These are phyloP conservation scores for Epichloe baconii DNA, from an alignment of 2,329 filamentous ascomycete species.

Conservation along the genomic window DNA sequence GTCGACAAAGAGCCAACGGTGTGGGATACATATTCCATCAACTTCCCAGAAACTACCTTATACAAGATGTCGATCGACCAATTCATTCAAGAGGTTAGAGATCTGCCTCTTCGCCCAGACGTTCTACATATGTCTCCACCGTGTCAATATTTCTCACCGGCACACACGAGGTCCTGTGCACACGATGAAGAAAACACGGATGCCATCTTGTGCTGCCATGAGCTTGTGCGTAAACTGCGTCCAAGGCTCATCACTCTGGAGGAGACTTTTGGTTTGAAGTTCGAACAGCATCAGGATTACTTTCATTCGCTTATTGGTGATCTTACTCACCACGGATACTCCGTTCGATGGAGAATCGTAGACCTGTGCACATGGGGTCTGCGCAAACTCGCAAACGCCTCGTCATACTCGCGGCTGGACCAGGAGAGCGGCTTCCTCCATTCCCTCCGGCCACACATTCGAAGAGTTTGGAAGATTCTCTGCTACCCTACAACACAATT, in stretches of 20 bases:
- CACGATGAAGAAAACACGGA: constrained; percentile 60
- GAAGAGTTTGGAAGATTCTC: constrained; percentile 19
- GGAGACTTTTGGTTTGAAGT: constrained; percentile 58
- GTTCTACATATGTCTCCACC: constrained; percentile 65
- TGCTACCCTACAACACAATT: constrained; percentile 31
- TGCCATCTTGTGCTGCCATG: constrained; percentile 37
- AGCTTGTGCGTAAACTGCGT: constrained; percentile 41
- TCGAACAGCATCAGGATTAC: constrained; percentile 36
- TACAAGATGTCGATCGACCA: constrained; percentile 33
- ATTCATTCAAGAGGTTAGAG: constrained; percentile 28
- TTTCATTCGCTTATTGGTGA: constrained; percentile 49
- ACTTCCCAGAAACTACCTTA: constrained; percentile 41
- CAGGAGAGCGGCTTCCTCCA: constrained; percentile 55
- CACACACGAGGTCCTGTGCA: constrained; percentile 53
- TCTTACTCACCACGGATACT: constrained; percentile 54
- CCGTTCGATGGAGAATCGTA: constrained; percentile 54
- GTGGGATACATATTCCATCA: constrained; percentile 41
- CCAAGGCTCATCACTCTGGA: constrained; percentile 67
- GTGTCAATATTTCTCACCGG: constrained; percentile 63
- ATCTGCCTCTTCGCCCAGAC: constrained; percentile 35
- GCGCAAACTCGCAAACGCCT: constrained; percentile 37
- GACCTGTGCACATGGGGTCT: constrained; percentile 35
- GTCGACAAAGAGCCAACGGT: constrained; percentile 51
- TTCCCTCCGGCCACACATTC: constrained; percentile 53
- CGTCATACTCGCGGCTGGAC: constrained; percentile 46